phyloP scores from a whole-genome alignment of 2,329 filamentous ascomycete genomes.

The Monascus ruber region DNA sequence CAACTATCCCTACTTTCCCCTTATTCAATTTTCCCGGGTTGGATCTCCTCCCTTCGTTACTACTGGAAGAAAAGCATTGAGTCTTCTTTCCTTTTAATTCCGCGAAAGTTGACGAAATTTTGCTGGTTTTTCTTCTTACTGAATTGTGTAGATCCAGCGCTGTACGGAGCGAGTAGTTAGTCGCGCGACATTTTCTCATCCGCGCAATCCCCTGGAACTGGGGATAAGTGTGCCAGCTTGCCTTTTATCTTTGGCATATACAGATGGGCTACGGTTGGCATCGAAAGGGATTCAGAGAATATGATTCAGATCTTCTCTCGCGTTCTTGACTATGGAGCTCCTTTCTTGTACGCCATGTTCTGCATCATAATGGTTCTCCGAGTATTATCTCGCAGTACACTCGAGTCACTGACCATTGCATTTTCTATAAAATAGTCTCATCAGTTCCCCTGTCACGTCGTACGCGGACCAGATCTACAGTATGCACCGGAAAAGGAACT shows the following conservation, averaged over 20 bases:
- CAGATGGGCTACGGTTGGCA: background rate
- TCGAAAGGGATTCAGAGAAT: constrained; percentile 1
- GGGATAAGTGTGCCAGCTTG: background rate
- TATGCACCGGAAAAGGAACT: constrained; percentile 49
- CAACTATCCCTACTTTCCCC: no score
- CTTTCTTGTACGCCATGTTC: constrained; percentile 32
- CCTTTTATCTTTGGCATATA: no score
- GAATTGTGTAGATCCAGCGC: no score
- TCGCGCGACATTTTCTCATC: no score
- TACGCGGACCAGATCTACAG: constrained; percentile 57
- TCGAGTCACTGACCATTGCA: constrained; percentile 3
- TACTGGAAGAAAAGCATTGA: no score
- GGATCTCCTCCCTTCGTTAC: no score
- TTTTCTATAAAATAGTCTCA: constrained; percentile 33
- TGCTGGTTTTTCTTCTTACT: no score
- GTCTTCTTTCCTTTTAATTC: no score
- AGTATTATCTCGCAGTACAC: constrained; percentile 1
- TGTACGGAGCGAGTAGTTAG: no score
- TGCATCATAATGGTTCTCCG: constrained; percentile 1
- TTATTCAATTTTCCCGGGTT: no score
- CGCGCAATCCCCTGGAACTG: background rate
- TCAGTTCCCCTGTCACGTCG: constrained; percentile 52
- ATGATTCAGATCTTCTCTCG: constrained; percentile 28
- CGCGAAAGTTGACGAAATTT: no score
- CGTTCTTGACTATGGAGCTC: constrained; percentile 36